These are phyloP conservation scores for Asterochloris sp. DNA, from an alignment of 139 green algal genomes.

Conservation along the genomic window DNA sequence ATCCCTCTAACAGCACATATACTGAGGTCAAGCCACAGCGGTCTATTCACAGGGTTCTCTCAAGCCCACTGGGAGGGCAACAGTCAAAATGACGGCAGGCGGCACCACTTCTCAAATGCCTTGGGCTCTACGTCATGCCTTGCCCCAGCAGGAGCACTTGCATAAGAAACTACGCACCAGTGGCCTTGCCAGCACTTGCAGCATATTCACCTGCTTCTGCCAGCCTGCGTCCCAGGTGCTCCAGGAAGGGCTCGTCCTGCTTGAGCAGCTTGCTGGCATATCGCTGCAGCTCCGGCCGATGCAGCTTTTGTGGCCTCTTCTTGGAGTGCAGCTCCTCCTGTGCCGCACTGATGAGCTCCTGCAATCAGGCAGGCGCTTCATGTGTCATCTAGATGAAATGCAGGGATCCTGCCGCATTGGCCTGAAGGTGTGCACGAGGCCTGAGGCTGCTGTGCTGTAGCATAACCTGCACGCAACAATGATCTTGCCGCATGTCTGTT, in stretches of 20 bases:
- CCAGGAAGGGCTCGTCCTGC: slow-evolving; percentile 13
- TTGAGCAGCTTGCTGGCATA: slow-evolving; percentile 16
- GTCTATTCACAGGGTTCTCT: background rate
- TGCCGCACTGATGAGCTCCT: too few relatives aligned
- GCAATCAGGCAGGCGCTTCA: too few relatives aligned
- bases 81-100: too few relatives aligned
- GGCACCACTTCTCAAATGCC: too few relatives aligned
- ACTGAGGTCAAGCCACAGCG: background rate
- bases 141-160: background rate
- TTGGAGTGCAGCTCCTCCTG: slow-evolving; percentile 1
- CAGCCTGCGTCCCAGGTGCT: slow-evolving; percentile 5
- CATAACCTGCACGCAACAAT: too few relatives aligned
- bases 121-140: too few relatives aligned
- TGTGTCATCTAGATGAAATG: too few relatives aligned
- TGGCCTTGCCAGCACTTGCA: background rate
- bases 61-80: too few relatives aligned
- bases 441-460: too few relatives aligned
- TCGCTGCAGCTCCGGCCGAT: slow-evolving; percentile 6
- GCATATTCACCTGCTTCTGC: slow-evolving; percentile 11
- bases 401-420: too few relatives aligned
- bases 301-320: slow-evolving; percentile 15
- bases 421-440: too few relatives aligned
- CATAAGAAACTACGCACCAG: background rate
- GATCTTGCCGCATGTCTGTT: too few relatives aligned
- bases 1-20: background rate